phyloP scores from a whole-genome alignment of 2,329 filamentous ascomycete species.

The Aspergillus thermomutatus region DNA sequence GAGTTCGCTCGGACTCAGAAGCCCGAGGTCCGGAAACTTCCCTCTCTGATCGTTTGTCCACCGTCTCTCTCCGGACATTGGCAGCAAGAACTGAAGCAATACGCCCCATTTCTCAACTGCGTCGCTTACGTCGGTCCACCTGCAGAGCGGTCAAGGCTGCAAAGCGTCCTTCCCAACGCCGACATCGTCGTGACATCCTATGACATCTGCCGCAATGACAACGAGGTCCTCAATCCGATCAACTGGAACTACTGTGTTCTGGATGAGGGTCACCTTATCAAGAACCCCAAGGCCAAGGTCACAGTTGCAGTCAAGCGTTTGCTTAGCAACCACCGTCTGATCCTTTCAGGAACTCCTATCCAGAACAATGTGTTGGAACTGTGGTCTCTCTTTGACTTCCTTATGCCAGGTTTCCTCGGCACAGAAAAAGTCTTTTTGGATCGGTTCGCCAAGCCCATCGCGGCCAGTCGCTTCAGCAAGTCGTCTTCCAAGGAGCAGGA shows the following conservation, averaged over 20 bases:
- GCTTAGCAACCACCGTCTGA: slow-evolving; percentile 87
- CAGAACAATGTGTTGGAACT: slow-evolving; percentile 97
- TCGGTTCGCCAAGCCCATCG: slow-evolving; percentile 90
- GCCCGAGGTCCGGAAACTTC: slow-evolving; percentile 72
- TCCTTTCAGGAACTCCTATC: slow-evolving; percentile 93
- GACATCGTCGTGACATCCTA: slow-evolving; percentile 98
- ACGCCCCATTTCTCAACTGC: slow-evolving; percentile 87
- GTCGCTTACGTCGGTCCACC: slow-evolving; percentile 91
- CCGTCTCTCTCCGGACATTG: slow-evolving; percentile 96
- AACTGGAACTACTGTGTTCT: slow-evolving; percentile 98
- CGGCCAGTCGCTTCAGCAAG: slow-evolving; percentile 90
- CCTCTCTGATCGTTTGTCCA: slow-evolving; percentile 92
- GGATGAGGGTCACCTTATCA: slow-evolving; percentile 97
- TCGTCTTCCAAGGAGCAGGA: slow-evolving; percentile 98
- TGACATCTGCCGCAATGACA: slow-evolving; percentile 94
- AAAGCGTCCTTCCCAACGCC: slow-evolving; percentile 66
- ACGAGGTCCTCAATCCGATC: slow-evolving; percentile 75
- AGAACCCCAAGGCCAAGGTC: slow-evolving; percentile 97
- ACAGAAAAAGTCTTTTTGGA: slow-evolving; percentile 96
- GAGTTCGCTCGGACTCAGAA: slow-evolving; percentile 81
- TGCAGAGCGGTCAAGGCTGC: slow-evolving; percentile 69
- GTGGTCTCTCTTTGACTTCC: slow-evolving; percentile 97
- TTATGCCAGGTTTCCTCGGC: slow-evolving; percentile 97
- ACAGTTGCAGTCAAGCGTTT: slow-evolving; percentile 88
- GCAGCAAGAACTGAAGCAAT: slow-evolving; percentile 96